phyloP scores from a whole-genome alignment of 495 filamentous ascomycete genomes.

The Tuber aestivum region DNA sequence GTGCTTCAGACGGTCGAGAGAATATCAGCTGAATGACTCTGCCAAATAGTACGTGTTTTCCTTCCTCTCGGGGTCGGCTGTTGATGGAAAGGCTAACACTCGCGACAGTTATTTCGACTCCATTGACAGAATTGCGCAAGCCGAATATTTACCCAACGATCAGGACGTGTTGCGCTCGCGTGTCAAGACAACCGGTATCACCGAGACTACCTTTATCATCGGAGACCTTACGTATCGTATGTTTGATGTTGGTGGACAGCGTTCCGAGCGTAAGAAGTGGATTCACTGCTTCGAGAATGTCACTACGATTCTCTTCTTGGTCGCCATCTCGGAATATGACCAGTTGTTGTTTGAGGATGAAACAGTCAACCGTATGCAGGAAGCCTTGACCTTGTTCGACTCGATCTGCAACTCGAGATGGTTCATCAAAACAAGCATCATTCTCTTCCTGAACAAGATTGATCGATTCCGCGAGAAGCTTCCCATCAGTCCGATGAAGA shows the following conservation, averaged over 20 bases:
- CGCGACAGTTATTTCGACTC: constrained; percentile 85
- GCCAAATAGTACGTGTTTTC: constrained; percentile 81
- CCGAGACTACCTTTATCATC: constrained; percentile 96
- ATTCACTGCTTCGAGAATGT: constrained; percentile 99
- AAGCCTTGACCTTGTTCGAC: constrained; percentile 95
- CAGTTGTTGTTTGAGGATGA: constrained; percentile 95
- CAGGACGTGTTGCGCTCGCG: constrained; percentile 95
- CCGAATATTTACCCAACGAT: constrained; percentile 93
- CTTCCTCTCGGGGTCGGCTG: constrained; percentile 7
- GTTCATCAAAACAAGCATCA: constrained; percentile 99
- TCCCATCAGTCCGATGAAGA: constrained; percentile 98
- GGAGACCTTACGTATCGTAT: constrained; percentile 97
- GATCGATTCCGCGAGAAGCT: constrained; percentile 99
- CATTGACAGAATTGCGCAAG: constrained; percentile 81
- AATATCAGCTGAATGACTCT: constrained; percentile 97
- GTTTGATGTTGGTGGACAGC: constrained; percentile 98
- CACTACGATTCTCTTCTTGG: constrained; percentile 95
- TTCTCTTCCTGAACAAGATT: constrained; percentile 99
- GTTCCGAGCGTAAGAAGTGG: constrained; percentile 99
- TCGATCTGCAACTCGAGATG: constrained; percentile 98
- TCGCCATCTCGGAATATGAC: constrained; percentile 98
- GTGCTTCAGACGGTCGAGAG: constrained; percentile 88
- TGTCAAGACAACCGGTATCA: constrained; percentile 99
- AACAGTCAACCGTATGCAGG: constrained; percentile 97
- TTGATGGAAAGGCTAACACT: constrained; percentile 42